Conservation (phyloP, 2,329 filamentous ascomycete species). For the Verticillium klebahnii region DNA sequence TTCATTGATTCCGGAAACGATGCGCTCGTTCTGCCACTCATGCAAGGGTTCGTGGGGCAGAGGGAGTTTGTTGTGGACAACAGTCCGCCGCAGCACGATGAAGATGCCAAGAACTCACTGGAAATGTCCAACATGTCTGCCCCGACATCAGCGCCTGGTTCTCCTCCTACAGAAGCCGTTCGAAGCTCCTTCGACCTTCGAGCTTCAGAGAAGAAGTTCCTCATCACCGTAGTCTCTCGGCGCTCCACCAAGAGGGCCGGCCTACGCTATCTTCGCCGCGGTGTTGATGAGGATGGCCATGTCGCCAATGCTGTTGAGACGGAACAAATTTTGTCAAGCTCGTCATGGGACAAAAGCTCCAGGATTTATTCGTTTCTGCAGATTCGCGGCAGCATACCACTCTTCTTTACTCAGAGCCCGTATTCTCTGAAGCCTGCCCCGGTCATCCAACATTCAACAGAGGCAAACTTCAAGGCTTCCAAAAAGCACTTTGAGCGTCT, state of each 20-base stretch:
- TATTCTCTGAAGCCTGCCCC: slow-evolving; percentile 90
- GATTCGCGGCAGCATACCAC: slow-evolving; percentile 81
- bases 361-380: slow-evolving; percentile 83
- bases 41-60: slow-evolving; percentile 95
- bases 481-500: slow-evolving; percentile 73
- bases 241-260: slow-evolving; percentile 83
- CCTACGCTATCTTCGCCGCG: slow-evolving; percentile 82
- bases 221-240: slow-evolving; percentile 89
- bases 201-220: slow-evolving; percentile 53
- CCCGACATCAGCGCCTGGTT: slow-evolving; percentile 18
- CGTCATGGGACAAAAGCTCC: slow-evolving; percentile 55
- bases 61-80: slow-evolving; percentile 69
- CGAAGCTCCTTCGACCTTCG: slow-evolving; percentile 35
- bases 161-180: slow-evolving; percentile 18
- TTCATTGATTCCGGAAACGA: slow-evolving; percentile 73
- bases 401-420: slow-evolving; percentile 93
- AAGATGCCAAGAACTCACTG: slow-evolving; percentile 37
- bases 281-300: slow-evolving; percentile 84
- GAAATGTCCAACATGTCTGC: slow-evolving; percentile 37
- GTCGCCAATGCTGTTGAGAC: slow-evolving; percentile 92
- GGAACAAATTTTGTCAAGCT: slow-evolving; percentile 81
- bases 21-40: slow-evolving; percentile 69
- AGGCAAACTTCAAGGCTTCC: slow-evolving; percentile 75
- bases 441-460: slow-evolving; percentile 72
- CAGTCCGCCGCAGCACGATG: slow-evolving; percentile 50